phyloP scores from a whole-genome alignment of 306 rosid genomes.

The Casuarina cunninghamiana region DNA sequence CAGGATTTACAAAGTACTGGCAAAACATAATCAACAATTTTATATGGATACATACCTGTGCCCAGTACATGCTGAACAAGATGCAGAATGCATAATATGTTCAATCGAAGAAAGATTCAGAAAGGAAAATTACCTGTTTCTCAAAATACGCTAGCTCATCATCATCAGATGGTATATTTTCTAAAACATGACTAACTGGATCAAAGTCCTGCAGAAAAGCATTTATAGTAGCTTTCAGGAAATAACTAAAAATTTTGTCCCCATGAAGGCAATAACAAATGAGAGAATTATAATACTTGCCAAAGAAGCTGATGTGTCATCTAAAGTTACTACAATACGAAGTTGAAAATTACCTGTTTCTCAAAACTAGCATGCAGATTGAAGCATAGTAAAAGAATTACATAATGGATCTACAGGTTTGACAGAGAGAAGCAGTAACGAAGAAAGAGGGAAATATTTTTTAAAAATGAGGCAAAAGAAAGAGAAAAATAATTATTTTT shows the following conservation, averaged over 20 bases:
- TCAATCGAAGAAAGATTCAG: slow-evolving; percentile 16
- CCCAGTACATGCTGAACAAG: slow-evolving; percentile 5
- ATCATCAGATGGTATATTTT: slow-evolving; percentile 73
- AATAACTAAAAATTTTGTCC: slow-evolving; percentile 21
- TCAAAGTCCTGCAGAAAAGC: slow-evolving; percentile 75
- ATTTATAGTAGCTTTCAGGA: slow-evolving; percentile 24
- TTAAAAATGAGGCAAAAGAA: not conserved
- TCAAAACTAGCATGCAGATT: slow-evolving; percentile 22
- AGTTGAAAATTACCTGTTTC: slow-evolving; percentile 17
- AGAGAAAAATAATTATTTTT: not conserved
- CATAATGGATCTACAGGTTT: not conserved
- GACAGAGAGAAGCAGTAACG: not conserved
- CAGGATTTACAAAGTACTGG: not conserved
- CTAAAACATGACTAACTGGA: slow-evolving; percentile 79
- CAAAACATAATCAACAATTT: slow-evolving; percentile 8
- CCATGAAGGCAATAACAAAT: not conserved
- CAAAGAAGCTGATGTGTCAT: slow-evolving; percentile 16
- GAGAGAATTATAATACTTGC: not conserved
- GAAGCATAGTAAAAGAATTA: slow-evolving; percentile 1
- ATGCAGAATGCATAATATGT: slow-evolving; percentile 10
- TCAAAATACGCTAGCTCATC: slow-evolving; percentile 73
- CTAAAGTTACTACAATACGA: slow-evolving; percentile 11
- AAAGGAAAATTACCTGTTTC: slow-evolving; percentile 65
- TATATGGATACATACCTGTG: not conserved
- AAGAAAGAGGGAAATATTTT: not conserved